phyloP scores from a whole-genome alignment of 768 basidiomycete genomes.

The Cystobasidium onofrii region DNA sequence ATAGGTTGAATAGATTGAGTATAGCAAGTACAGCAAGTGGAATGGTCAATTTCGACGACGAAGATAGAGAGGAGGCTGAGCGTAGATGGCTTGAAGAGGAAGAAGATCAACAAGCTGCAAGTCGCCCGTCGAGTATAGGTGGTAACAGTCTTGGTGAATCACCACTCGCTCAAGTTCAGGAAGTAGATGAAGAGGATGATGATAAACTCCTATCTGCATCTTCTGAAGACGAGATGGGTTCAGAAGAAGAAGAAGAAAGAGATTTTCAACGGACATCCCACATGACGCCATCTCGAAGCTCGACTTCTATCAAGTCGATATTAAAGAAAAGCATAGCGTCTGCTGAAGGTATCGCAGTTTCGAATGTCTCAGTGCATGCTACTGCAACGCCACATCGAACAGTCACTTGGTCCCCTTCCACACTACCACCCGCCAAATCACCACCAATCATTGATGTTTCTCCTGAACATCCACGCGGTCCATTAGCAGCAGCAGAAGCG shows the following conservation, averaged over 20 bases:
- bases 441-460: constrained; percentile 7
- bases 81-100: constrained; percentile 12
- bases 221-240: neutral
- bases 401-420: constrained; percentile 26
- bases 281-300: constrained; percentile 22
- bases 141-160: neutral
- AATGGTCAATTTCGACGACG: constrained; percentile 25
- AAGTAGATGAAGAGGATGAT: constrained; percentile 8
- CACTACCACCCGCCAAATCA: constrained; percentile 6
- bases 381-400: constrained; percentile 3
- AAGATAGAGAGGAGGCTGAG: constrained; percentile 16
- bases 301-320: constrained; percentile 30
- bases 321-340: constrained; percentile 22
- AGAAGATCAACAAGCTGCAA: neutral
- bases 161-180: neutral
- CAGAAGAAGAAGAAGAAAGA: neutral
- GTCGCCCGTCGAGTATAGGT: neutral
- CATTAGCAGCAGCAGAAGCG: constrained; percentile 1
- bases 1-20: neutral
- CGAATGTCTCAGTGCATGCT: neutral
- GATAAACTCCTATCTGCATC: neutral
- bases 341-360: neutral
- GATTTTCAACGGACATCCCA: neutral
- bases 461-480: constrained; percentile 22
- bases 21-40: constrained; percentile 25